Evolutionary conservation across 2,329 filamentous ascomycete species (phyloP).

Genomic region (Dothideomycetes sp.): DNA sequence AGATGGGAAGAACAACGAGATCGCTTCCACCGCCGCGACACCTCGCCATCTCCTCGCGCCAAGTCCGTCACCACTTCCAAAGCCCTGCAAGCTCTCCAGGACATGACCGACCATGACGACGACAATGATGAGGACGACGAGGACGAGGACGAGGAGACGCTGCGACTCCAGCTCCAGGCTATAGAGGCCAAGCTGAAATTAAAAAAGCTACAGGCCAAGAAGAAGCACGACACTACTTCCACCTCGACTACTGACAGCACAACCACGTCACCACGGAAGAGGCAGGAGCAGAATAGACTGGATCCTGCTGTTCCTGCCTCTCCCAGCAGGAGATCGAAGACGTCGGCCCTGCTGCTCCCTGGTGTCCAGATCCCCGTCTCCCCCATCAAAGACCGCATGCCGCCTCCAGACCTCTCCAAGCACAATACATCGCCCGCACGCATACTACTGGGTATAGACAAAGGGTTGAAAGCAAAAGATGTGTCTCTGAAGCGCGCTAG

Average conservation of each 20-base stretch:
- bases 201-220: slow-evolving; percentile 60
- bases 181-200: slow-evolving; percentile 81
- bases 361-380: slow-evolving; percentile 69
- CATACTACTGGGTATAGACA: slow-evolving; percentile 77
- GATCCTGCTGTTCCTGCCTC: slow-evolving; percentile 8
- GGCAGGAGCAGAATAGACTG: slow-evolving; percentile 3
- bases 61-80: slow-evolving; percentile 15
- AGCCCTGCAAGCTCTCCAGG: slow-evolving; percentile 15
- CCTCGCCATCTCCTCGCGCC: slow-evolving; percentile 46
- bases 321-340: slow-evolving; percentile 11
- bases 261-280: too few relatives aligned
- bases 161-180: slow-evolving; percentile 74
- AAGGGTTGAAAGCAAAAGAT: slow-evolving; percentile 68
- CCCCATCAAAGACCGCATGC: slow-evolving; percentile 41
- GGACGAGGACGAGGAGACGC: slow-evolving; percentile 73
- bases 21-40: slow-evolving; percentile 28
- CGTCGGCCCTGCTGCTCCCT: slow-evolving; percentile 10
- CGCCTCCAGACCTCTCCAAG: slow-evolving; percentile 21
- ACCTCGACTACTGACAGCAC: too few relatives aligned
- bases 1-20: slow-evolving; percentile 59
- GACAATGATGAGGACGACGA: slow-evolving; percentile 51
- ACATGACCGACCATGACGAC: slow-evolving; percentile 20
- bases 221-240: slow-evolving; percentile 9
- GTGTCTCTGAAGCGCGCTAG: slow-evolving; percentile 68
- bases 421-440: slow-evolving; percentile 66